Percentiles rank a stretch among this genome's conserved stretches.
phyloP scores from a whole-genome alignment of 192 early-diverging fungal species.

The Pilaira anomala region DNA sequence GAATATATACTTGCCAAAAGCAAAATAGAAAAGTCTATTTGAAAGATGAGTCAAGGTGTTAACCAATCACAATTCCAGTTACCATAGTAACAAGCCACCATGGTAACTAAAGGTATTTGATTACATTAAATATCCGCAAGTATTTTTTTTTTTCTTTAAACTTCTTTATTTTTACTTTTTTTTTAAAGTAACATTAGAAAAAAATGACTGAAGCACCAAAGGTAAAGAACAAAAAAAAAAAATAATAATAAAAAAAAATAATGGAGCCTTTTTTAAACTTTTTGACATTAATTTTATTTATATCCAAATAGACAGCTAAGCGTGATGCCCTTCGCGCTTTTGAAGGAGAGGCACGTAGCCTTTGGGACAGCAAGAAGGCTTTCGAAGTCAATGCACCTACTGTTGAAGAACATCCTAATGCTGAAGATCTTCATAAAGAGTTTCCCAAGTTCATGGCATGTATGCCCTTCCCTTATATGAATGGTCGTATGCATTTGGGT shows the following conservation, averaged over 20 bases:
- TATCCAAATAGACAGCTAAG: constrained; percentile 59
- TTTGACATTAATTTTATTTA: neutral
- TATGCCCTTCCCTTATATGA: constrained; percentile 98
- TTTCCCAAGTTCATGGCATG: constrained; percentile 93
- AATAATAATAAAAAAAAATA: neutral
- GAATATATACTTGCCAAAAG: too few species aligned
- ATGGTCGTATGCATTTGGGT: constrained; percentile 88
- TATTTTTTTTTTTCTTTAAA: neutral
- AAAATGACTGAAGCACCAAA: constrained; percentile 24
- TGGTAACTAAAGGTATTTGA: too few species aligned
- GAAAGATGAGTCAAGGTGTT: too few species aligned
- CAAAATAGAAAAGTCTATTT: too few species aligned
- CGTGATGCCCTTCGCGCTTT: constrained; percentile 73
- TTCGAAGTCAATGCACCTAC: constrained; percentile 91
- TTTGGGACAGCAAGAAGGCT: constrained; percentile 72
- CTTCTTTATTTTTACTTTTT: constrained; percentile 2
- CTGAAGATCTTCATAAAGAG: constrained; percentile 50
- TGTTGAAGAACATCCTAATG: constrained; percentile 49
- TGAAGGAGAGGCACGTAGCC: constrained; percentile 70
- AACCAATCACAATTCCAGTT: too few species aligned
- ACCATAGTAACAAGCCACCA: too few species aligned
- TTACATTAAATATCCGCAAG: neutral
- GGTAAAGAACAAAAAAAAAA: constrained; percentile 6
- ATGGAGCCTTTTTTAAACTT: neutral
- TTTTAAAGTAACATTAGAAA: neutral